Evolutionary conservation across 2,329 filamentous ascomycete species (phyloP).

Genomic region (Diaporthe vaccinii): DNA sequence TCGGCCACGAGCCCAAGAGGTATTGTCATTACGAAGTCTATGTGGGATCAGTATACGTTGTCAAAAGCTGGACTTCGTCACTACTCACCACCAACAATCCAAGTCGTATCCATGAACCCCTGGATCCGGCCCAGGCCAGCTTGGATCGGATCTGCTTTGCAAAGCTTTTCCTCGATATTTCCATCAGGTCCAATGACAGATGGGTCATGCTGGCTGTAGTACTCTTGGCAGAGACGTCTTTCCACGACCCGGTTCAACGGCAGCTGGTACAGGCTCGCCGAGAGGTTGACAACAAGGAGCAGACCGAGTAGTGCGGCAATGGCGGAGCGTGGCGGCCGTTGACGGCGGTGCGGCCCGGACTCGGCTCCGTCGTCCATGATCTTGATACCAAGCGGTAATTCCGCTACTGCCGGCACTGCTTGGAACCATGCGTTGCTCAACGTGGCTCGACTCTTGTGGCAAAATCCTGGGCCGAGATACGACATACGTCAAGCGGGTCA

Average conservation of each 20-base stretch:
- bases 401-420: background rate
- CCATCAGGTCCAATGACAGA: conserved; percentile 51
- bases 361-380: background rate
- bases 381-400: background rate
- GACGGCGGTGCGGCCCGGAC: background rate
- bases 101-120: conserved; percentile 62
- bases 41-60: background rate
- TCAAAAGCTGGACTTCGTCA: background rate
- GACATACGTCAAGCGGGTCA: no score
- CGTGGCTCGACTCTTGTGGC: background rate
- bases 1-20: conserved; percentile 62
- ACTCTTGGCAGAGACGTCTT: conserved; percentile 62
- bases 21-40: conserved; percentile 64
- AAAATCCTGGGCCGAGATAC: background rate
- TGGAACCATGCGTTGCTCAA: background rate
- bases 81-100: conserved; percentile 61
- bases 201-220: conserved; percentile 60
- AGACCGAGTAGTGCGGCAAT: conserved; percentile 54
- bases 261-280: conserved; percentile 62
- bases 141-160: conserved; percentile 67
- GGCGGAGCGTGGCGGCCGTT: conserved; percentile 11
- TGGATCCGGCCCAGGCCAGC: conserved; percentile 65
- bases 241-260: conserved; percentile 62
- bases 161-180: conserved; percentile 63
- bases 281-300: conserved; percentile 61